phyloP scores from a whole-genome alignment of 2,329 filamentous ascomycete genomes.

The Orbilia quercus region DNA sequence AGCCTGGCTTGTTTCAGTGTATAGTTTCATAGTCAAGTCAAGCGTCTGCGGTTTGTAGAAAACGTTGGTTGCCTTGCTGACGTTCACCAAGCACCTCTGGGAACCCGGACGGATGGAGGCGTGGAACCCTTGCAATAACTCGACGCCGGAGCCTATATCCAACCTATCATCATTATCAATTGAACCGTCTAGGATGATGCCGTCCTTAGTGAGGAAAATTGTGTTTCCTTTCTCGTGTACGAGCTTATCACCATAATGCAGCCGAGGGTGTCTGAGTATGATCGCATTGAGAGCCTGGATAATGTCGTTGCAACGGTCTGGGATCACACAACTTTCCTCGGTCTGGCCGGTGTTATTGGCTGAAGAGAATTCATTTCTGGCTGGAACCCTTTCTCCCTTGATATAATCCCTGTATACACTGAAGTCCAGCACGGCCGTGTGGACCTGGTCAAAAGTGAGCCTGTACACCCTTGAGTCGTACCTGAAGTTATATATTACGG shows the following conservation, averaged over 20 bases:
- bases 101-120: slow-evolving; percentile 69
- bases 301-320: slow-evolving; percentile 8
- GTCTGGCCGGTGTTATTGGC: background rate
- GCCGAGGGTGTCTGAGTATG: slow-evolving; percentile 20
- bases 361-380: background rate
- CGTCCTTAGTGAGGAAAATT: background rate
- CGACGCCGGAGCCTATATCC: slow-evolving; percentile 13
- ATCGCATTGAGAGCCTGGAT: slow-evolving; percentile 42
- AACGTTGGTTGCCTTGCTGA: slow-evolving; percentile 72
- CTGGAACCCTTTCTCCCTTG: background rate
- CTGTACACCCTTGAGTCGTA: background rate
- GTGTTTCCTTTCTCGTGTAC: slow-evolving; percentile 39
- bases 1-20: background rate
- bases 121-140: slow-evolving; percentile 51
- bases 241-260: slow-evolving; percentile 1
- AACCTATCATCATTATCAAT: slow-evolving; percentile 10
- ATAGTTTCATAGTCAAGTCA: background rate
- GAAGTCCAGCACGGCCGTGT: slow-evolving; percentile 9
- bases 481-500: background rate
- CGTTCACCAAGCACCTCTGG: slow-evolving; percentile 70
- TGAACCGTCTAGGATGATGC: background rate
- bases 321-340: slow-evolving; percentile 35
- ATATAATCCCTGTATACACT: slow-evolving; percentile 5
- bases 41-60: slow-evolving; percentile 67
- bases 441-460: background rate